Conservation (phyloP, 768 basidiomycete species). For the Amylocystis lapponica region DNA sequence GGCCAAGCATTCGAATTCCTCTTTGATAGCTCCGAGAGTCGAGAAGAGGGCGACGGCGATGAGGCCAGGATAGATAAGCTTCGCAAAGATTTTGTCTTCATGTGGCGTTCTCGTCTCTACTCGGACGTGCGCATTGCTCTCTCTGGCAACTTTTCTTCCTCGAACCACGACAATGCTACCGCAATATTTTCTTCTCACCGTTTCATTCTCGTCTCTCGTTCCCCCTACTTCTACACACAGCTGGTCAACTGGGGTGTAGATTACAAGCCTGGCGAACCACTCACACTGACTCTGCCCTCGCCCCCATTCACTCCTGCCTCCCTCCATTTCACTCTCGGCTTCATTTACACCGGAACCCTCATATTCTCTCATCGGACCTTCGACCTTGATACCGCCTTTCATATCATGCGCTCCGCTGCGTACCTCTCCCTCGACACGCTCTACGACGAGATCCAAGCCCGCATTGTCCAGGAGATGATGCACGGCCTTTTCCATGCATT, state of each 20-base stretch:
- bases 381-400: constrained; percentile 88
- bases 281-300: constrained; percentile 70
- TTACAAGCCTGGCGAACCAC: constrained; percentile 37
- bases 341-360: constrained; percentile 92
- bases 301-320: constrained; percentile 95
- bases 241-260: constrained; percentile 62
- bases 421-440: constrained; percentile 76
- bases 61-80: constrained; percentile 74
- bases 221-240: constrained; percentile 78
- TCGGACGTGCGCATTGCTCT: constrained; percentile 85
- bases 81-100: constrained; percentile 89
- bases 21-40: constrained; percentile 53
- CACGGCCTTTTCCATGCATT: constrained; percentile 88
- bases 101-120: constrained; percentile 94
- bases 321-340: constrained; percentile 90
- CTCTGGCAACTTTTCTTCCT: constrained; percentile 59
- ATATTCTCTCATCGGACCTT: constrained; percentile 89
- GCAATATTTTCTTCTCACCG: constrained; percentile 90
- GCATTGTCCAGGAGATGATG: constrained; percentile 82
- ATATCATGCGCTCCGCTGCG: constrained; percentile 76
- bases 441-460: constrained; percentile 72
- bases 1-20: constrained; percentile 86
- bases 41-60: constrained; percentile 38
- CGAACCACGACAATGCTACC: constrained; percentile 62
- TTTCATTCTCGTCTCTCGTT: constrained; percentile 87